Percentiles rank a stretch among this genome's conserved stretches.
Evolutionary conservation across 768 basidiomycete genomes (phyloP).

Genomic region (Leccinum subtestaceum): DNA sequence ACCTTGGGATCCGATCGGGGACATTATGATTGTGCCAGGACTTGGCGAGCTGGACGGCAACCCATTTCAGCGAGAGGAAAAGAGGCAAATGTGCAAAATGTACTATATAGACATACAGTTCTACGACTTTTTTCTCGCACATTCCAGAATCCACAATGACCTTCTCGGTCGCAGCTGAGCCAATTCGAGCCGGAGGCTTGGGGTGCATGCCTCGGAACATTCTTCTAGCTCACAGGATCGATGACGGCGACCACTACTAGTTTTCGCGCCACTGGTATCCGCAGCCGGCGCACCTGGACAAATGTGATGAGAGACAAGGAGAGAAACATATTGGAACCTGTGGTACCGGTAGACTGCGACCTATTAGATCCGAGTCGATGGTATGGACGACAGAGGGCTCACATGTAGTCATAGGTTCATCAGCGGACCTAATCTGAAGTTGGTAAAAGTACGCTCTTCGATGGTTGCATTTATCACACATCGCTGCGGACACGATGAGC

Average conservation of each 20-base stretch:
- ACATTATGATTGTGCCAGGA: slow-evolving; percentile 98
- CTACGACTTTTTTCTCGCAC: too few relatives aligned
- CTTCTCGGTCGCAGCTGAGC: too few relatives aligned
- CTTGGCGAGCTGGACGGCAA: slow-evolving; percentile 95
- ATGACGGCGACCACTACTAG: slow-evolving; percentile 22
- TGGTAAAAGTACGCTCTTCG: slow-evolving; percentile 91
- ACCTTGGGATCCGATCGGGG: slow-evolving; percentile 90
- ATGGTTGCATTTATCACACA: slow-evolving; percentile 78
- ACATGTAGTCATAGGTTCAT: slow-evolving; percentile 79
- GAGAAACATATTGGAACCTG: not conserved
- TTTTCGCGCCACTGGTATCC: slow-evolving; percentile 72
- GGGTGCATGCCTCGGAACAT: too few relatives aligned
- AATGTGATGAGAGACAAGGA: not conserved
- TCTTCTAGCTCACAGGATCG: too few relatives aligned
- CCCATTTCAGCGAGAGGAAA: slow-evolving; percentile 57
- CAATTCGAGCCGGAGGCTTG: too few relatives aligned
- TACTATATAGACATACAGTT: too few relatives aligned
- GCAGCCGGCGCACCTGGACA: slow-evolving; percentile 55
- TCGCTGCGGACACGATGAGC: slow-evolving; percentile 35
- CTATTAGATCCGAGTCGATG: slow-evolving; percentile 3
- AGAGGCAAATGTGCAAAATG: too few relatives aligned
- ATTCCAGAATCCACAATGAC: too few relatives aligned
- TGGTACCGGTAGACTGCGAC: slow-evolving; percentile 59
- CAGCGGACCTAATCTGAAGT: slow-evolving; percentile 91
- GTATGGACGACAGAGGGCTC: slow-evolving; percentile 4